Evolutionary conservation across 2,329 filamentous ascomycete genomes (phyloP).

Genomic region (Thermomyces lanuginosus): DNA sequence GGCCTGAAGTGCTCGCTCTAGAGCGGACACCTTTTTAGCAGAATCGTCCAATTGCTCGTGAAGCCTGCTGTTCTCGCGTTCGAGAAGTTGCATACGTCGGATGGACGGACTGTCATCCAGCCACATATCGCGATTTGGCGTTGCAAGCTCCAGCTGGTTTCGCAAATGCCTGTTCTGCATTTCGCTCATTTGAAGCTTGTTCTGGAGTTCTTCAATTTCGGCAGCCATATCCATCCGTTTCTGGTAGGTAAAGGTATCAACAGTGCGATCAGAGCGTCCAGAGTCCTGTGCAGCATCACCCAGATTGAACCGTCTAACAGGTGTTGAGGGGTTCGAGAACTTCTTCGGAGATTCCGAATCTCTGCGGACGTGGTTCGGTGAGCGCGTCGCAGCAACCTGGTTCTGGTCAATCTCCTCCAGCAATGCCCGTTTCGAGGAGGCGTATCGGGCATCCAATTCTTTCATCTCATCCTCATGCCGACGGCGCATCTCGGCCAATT

Average conservation of each 20-base stretch:
- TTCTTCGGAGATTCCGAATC: conserved; percentile 43
- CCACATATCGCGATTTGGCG: conserved; percentile 43
- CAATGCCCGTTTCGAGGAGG: conserved; percentile 52
- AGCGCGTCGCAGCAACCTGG: conserved; percentile 54
- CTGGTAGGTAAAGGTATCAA: conserved; percentile 69
- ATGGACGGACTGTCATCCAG: conserved; percentile 64
- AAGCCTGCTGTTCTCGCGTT: conserved; percentile 76
- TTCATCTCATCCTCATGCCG: conserved; percentile 55
- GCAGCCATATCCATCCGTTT: conserved; percentile 80
- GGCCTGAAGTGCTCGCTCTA: conserved; percentile 73
- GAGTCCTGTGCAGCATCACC: conserved; percentile 55
- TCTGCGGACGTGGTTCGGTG: conserved; percentile 53
- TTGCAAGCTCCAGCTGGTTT: conserved; percentile 60
- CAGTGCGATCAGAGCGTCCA: conserved; percentile 65
- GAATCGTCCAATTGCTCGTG: conserved; percentile 94
- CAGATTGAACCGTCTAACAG: conserved; percentile 53
- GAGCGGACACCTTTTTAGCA: conserved; percentile 70
- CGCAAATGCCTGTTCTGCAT: conserved; percentile 93
- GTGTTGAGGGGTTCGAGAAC: conserved; percentile 61
- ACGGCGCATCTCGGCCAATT: conserved; percentile 61
- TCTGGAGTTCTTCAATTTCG: conserved; percentile 82
- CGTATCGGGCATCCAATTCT: conserved; percentile 45
- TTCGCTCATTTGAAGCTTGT: conserved; percentile 79
- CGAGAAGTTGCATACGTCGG: conserved; percentile 73
- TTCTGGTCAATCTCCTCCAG: conserved; percentile 80